Evolutionary conservation across 2,329 filamentous ascomycete genomes (phyloP).

Genomic region (Sporothrix pallida): DNA sequence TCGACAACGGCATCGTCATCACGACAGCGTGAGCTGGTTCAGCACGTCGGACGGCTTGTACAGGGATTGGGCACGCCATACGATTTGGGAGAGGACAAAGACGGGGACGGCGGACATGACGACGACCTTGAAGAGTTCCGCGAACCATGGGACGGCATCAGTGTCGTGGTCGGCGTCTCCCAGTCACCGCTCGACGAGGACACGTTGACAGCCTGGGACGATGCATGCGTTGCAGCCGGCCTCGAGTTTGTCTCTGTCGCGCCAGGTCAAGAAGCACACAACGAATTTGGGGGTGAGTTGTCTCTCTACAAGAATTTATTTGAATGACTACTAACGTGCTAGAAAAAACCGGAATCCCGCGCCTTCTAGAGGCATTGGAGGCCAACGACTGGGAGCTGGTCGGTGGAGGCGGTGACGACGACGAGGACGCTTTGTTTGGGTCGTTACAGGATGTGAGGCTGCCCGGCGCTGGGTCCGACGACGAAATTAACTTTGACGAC

Average conservation of each 20-base stretch:
- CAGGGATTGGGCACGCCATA: constrained; percentile 58
- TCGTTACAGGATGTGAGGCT: constrained; percentile 7
- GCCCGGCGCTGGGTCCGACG: constrained; percentile 38
- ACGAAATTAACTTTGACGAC: constrained; percentile 41
- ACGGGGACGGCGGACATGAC: constrained; percentile 4
- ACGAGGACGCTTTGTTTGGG: constrained; percentile 39
- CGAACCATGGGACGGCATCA: constrained; percentile 69
- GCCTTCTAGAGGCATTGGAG: constrained; percentile 66
- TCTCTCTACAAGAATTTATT: too few species aligned
- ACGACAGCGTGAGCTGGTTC: constrained; percentile 48
- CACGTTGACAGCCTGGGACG: constrained; percentile 65
- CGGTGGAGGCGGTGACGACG: constrained; percentile 32
- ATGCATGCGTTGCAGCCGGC: constrained; percentile 60
- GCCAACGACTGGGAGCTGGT: constrained; percentile 65
- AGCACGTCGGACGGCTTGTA: constrained; percentile 60
- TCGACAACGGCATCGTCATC: background rate
- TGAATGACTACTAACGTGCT: background rate
- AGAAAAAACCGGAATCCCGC: constrained; percentile 50
- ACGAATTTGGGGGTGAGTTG: constrained; percentile 64
- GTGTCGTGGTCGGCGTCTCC: constrained; percentile 63
- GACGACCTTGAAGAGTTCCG: constrained; percentile 45
- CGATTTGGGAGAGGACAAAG: constrained; percentile 50
- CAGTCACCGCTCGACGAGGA: constrained; percentile 42
- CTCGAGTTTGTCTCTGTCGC: constrained; percentile 66
- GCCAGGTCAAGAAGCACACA: constrained; percentile 50